These are phyloP conservation scores for Penicillium canariense DNA, from an alignment of 495 filamentous ascomycete species.

Conservation along the genomic window DNA sequence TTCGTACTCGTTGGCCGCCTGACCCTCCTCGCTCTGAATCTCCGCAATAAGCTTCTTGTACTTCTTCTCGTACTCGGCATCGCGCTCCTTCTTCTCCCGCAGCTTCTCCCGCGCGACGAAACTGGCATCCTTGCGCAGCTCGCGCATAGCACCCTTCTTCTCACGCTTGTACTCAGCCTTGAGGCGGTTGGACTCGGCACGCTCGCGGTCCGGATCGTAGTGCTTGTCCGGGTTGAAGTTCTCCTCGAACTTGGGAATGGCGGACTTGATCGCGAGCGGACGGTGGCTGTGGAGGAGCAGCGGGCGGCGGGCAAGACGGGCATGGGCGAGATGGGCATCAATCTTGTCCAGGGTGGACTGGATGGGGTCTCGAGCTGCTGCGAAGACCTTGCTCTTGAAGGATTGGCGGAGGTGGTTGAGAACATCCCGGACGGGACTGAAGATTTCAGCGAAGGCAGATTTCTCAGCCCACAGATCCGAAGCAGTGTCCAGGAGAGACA, in stretches of 20 bases:
- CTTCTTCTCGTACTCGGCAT: conserved; percentile 90
- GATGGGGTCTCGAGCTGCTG: conserved; percentile 34
- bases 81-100: conserved; percentile 85
- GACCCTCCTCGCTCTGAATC: conserved; percentile 91
- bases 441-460: conserved; percentile 71
- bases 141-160: conserved; percentile 89
- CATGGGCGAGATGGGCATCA: conserved; percentile 46
- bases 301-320: conserved; percentile 65
- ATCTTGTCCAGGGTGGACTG: conserved; percentile 42
- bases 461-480: conserved; percentile 63
- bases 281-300: conserved; percentile 87
- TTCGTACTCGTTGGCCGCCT: conserved; percentile 84
- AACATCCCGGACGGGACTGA: conserved; percentile 56
- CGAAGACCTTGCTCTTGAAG: conserved; percentile 51
- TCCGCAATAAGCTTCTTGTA: conserved; percentile 86
- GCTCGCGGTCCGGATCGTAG: conserved; percentile 90
- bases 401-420: conserved; percentile 55
- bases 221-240: conserved; percentile 89
- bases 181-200: conserved; percentile 76
- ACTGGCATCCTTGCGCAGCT: conserved; percentile 88
- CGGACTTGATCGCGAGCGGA: conserved; percentile 81
- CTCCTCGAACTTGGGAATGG: conserved; percentile 96
- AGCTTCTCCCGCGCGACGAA: conserved; percentile 89
- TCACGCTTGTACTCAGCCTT: conserved; percentile 90
- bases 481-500: conserved; percentile 56